A percentile compares a stretch with the other conserved stretches of the same genome.
phyloP scores from a whole-genome alignment of 768 basidiomycete genomes.

The Roridomyces roridus region DNA sequence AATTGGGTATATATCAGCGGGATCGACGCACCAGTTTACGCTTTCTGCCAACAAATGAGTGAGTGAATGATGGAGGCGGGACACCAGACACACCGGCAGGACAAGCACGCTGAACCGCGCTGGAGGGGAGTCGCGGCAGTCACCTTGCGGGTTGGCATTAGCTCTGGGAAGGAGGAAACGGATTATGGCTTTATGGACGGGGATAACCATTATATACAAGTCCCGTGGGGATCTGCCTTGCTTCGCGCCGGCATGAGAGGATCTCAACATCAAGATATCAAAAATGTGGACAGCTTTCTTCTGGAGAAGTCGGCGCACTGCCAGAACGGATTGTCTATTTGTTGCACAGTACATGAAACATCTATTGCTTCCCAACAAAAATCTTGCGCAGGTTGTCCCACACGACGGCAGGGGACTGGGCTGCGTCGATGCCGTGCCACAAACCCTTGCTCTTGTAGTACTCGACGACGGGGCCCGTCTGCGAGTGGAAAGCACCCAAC shows the following conservation, averaged over 20 bases:
- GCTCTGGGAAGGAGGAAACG: not conserved
- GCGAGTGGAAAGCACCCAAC: conserved; percentile 85
- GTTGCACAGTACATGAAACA: conserved; percentile 16
- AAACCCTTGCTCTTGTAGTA: conserved; percentile 94
- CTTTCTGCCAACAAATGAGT: conserved; percentile 29
- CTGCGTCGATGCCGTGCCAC: conserved; percentile 92
- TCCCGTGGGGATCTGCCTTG: conserved; percentile 11
- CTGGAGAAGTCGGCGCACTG: no score
- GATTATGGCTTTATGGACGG: not conserved
- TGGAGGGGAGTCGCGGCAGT: conserved; percentile 35
- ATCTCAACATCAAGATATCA: not conserved
- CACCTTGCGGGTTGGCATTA: conserved; percentile 36
- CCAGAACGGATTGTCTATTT: no score
- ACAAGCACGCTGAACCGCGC: conserved; percentile 45
- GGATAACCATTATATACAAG: conserved; percentile 4
- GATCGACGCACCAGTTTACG: conserved; percentile 40
- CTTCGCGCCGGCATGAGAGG: not conserved
- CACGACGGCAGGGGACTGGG: conserved; percentile 90
- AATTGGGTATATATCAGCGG: not conserved
- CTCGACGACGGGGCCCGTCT: conserved; percentile 94
- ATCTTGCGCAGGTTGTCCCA: conserved; percentile 83
- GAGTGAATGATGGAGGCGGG: not conserved
- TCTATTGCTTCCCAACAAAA: conserved; percentile 60
- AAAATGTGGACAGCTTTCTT: no score
- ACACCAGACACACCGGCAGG: conserved; percentile 34